These are phyloP conservation scores for Phylloporus scabripes DNA, from an alignment of 768 basidiomycete species.

Conservation along the genomic window DNA sequence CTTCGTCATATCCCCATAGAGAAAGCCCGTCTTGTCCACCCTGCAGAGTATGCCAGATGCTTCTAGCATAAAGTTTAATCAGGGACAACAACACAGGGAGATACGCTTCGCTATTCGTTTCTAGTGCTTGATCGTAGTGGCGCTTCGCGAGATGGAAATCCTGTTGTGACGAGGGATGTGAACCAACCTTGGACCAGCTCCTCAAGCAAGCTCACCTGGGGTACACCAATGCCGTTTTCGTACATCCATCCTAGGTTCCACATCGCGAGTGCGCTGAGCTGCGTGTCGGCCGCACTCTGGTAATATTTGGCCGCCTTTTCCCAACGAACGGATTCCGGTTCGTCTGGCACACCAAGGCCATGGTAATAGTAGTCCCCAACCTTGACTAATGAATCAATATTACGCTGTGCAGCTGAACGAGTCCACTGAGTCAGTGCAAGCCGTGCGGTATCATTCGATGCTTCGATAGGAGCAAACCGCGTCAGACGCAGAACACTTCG, in stretches of 20 bases:
- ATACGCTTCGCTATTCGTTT: slow-evolving; percentile 85
- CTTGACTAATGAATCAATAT: slow-evolving; percentile 96
- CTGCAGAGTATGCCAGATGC: slow-evolving; percentile 75
- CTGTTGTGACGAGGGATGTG: slow-evolving; percentile 31
- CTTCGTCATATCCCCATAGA: slow-evolving; percentile 58
- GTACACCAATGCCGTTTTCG: slow-evolving; percentile 90
- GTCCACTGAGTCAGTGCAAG: slow-evolving; percentile 92
- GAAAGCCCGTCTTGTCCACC: slow-evolving; percentile 66
- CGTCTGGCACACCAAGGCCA: slow-evolving; percentile 73
- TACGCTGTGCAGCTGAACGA: slow-evolving; percentile 87
- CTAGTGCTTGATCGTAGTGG: slow-evolving; percentile 86
- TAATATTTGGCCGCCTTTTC: slow-evolving; percentile 95
- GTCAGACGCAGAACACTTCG: slow-evolving; percentile 64
- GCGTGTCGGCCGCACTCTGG: slow-evolving; percentile 89
- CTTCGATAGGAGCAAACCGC: slow-evolving; percentile 61
- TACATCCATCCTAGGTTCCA: slow-evolving; percentile 99
- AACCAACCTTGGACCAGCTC: not conserved
- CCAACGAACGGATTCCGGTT: slow-evolving; percentile 56
- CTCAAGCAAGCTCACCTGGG: slow-evolving; percentile 50
- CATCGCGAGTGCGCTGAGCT: slow-evolving; percentile 90
- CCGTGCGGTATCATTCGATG: slow-evolving; percentile 76
- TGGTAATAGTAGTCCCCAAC: slow-evolving; percentile 97
- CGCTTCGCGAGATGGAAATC: slow-evolving; percentile 97
- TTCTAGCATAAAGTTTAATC: slow-evolving; percentile 73
- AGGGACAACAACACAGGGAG: slow-evolving; percentile 82